Conservation (phyloP, 2,329 filamentous ascomycete species). For the Lasiodiplodia citricola region DNA sequence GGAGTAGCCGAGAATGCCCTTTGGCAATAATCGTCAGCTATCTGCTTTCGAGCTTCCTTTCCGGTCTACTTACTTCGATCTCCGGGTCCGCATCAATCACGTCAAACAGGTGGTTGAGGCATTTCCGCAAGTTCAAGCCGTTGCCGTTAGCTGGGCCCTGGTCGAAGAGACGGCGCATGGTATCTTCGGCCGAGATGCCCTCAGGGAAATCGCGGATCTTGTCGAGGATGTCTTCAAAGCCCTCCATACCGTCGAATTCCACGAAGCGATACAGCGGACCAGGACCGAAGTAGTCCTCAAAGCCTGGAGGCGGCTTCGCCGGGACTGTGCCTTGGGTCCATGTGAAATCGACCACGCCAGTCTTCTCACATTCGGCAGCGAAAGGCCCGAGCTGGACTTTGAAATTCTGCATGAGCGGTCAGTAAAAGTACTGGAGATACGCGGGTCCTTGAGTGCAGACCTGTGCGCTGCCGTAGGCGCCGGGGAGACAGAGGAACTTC, state of each 20-base stretch:
- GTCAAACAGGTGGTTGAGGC: constrained; percentile 45
- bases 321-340: constrained; percentile 54
- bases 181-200: constrained; percentile 60
- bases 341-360: constrained; percentile 55
- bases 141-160: constrained; percentile 38
- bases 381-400: constrained; percentile 59
- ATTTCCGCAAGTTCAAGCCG: constrained; percentile 30
- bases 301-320: constrained; percentile 58
- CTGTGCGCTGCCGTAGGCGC: constrained; percentile 63
- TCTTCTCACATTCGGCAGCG: constrained; percentile 54
- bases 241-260: constrained; percentile 44
- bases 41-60: neutral
- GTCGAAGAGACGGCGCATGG: constrained; percentile 58
- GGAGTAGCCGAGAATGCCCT: constrained; percentile 64
- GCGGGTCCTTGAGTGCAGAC: constrained; percentile 43
- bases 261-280: constrained; percentile 64
- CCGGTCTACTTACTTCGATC: constrained; percentile 3
- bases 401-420: constrained; percentile 54
- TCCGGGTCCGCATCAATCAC: constrained; percentile 53
- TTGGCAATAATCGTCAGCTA: constrained; percentile 43
- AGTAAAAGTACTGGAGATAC: too few species aligned
- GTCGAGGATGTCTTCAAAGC: constrained; percentile 54
- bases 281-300: constrained; percentile 63
- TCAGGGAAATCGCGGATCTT: constrained; percentile 62
- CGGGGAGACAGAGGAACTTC: constrained; percentile 64